Base-by-base conservation (phyloP, 1,284 basidiomycete genomes). In the Rhodotorula sp. region DNA sequence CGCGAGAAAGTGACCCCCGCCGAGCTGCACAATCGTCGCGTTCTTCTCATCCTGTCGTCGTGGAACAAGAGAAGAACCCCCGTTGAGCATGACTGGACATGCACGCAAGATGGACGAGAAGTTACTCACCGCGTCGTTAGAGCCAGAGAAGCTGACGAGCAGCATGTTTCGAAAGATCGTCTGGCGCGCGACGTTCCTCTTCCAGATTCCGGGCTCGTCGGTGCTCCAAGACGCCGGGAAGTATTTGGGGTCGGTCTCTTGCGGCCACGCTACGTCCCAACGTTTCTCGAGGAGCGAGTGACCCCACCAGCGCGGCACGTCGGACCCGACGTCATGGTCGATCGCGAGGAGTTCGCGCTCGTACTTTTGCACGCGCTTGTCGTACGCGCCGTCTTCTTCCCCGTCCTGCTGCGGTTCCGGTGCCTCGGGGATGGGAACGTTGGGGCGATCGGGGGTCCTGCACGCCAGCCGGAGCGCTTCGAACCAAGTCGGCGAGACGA, bases 201-300 rank as follows among this genome's bases (percentile, higher is more conserved):
- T 43, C 67, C 64, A 73, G 26, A 8, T 34, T 21, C 47, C 18
- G 28, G 62, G 52, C 14, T 64, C 54, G 14, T 28, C 34, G 4
- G 14, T 28, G n/a, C 12, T 56, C 16, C 34, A 57, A 19, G 14
- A 5, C 26, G 48, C 58, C 56, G 57, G 62, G 2, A 43, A 8
- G 26, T 49, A 38, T 26, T 62, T n/a, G 10, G 6, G 18, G 4
- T 49, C 45, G 26, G 18, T 28, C 61, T 69, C 60, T 2, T 16
- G 28, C 12, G 70, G 70, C 57, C 60, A 61, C 15, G 56, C 47
- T 2, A 18, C 23, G 4, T 56, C 50, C 61, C 68, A 76, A 28
- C 70, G 62, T 3, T 38, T 16, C 58, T 76, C 75, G 61, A 74
- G 65, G 1, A 34, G 18, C 16, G 62, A 62, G n/a, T 76, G 68